Base-by-base conservation (phyloP, 1,139 yeast genomes). In the Yamadazyma dushanensis region DNA sequence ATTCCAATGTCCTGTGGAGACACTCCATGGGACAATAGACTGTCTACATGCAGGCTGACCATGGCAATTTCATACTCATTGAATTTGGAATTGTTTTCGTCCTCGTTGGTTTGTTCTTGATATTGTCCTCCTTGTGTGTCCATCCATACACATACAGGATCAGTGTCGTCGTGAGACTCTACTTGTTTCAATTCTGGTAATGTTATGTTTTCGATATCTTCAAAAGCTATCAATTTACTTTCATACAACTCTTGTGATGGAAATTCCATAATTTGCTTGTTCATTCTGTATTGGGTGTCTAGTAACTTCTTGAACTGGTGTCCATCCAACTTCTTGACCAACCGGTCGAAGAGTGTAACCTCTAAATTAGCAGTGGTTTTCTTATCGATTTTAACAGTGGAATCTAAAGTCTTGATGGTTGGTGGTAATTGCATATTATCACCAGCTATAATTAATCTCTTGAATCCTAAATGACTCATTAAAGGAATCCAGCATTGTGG, bases 401-500 rank as follows among this genome's bases (percentile, higher is more conserved):
- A 61, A 28, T 59, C 63, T 21, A 51, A 63, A 38, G 66, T 57
- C 39, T 83, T 83, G 5, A 84, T 70, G 0, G 90, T 83, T 4
- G 95, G 90, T 1, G 97, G 90, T 24, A 90, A 63, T 57, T 90
- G 97, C 65, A 81, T 78, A 53, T 88, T 85, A 54, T 90, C 97
- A 35, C 95, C 95, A 0, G 95, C 94, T 19, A 84, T 73, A 1
- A 90, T 77, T 20, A 90, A 57, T 40, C 80, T 71, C 26, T 73
- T 72, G 25, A 81, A 75, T 4, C 77, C 70, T 25, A 76, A 65
- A 49, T 83, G 87, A 32, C 73, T 74, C 11, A 87, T 66, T n/a
- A 92, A 45, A 0, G 98, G 97, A 20, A 92, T 88, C 97, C 97
- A 90, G 54, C 97, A 89, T 51, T 92, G 96, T 1, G 97, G 96